Evolutionary conservation across 2,329 filamentous ascomycete species (phyloP), one percentile per base, ranked within the genome.

Genomic region (Plenodomus biglobosus): DNA sequence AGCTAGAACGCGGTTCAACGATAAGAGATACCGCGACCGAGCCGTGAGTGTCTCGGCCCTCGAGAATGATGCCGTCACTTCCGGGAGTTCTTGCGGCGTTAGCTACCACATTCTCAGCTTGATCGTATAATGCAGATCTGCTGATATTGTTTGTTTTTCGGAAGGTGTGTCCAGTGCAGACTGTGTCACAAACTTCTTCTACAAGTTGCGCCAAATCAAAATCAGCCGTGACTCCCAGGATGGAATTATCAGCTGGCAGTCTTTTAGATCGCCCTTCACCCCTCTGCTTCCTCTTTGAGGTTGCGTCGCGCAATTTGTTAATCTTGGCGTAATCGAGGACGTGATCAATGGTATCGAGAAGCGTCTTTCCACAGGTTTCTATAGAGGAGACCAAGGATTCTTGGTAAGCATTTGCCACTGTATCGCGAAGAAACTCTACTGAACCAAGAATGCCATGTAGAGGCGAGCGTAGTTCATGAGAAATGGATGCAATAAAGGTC

Each of bases 381-480:
- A 72, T 68, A 0, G 68, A 67, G 13, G 59, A 58, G 1, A 73
- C 56, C 20, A 73, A 52, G 1, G 62, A 64, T 2, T 85, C 47
- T 73, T 80, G 66, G 22, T 66, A 68, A 3, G 62, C 51, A 5
- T 58, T 59, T 15, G 59, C 55, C 2, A 64, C 56, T 6, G 65
- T 66, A 32, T 69, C 66, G 13, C 59, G 56, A 2, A 70, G 55
- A 21, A 69, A 68, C 38, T 68, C 65, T 1, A 70, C 59, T 3
- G 68, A 66, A 0, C 80, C 77, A 0, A 85, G 68, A n/a, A 85
- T 78, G 2, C 83, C 83, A 50, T 85, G 82, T 0, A 86, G 69
- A 0, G 83, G 83, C 1, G 79, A 83, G 1, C 83, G 75, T 8
- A 86, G 68, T 48, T 76, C 73, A 44, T 76, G 73, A 1, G 66